Percentiles rank a stretch among this genome's conserved stretches.
Conservation (phyloP, 768 basidiomycete genomes). For the Tephrocybe sp. region DNA sequence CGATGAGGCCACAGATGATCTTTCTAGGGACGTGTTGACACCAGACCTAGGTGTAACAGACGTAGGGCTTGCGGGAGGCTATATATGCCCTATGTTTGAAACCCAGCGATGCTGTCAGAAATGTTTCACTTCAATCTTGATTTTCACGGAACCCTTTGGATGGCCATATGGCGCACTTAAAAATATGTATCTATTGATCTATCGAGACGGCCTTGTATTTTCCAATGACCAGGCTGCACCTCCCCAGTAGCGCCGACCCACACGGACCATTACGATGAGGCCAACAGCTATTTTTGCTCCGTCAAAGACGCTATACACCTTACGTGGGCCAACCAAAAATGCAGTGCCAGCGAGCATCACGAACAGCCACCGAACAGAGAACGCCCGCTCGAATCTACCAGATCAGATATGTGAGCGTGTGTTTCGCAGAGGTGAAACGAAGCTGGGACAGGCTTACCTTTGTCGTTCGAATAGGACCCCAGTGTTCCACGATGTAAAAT, state of each 20-base stretch:
- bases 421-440: background rate
- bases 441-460: conserved; percentile 30
- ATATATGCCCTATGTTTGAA: too few species aligned
- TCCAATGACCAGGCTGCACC: conserved; percentile 31
- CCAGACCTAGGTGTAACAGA: too few species aligned
- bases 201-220: background rate
- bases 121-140: too few species aligned
- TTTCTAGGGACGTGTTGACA: too few species aligned
- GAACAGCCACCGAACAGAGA: conserved; percentile 57
- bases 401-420: background rate
- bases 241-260: conserved; percentile 53
- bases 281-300: conserved; percentile 49
- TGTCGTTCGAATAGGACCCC: conserved; percentile 41
- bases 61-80: too few species aligned
- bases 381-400: conserved; percentile 36
- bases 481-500: conserved; percentile 55
- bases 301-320: conserved; percentile 67
- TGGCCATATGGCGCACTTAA: background rate
- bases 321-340: conserved; percentile 67
- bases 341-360: conserved; percentile 48
- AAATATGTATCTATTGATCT: conserved; percentile 1
- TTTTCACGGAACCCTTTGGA: too few species aligned
- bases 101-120: conserved; percentile 11
- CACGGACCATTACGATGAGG: conserved; percentile 42
- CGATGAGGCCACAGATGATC: too few species aligned